Base-by-base conservation (phyloP, 192 early-diverging fungal genomes). In the Phlyctochytrium bullatum region DNA sequence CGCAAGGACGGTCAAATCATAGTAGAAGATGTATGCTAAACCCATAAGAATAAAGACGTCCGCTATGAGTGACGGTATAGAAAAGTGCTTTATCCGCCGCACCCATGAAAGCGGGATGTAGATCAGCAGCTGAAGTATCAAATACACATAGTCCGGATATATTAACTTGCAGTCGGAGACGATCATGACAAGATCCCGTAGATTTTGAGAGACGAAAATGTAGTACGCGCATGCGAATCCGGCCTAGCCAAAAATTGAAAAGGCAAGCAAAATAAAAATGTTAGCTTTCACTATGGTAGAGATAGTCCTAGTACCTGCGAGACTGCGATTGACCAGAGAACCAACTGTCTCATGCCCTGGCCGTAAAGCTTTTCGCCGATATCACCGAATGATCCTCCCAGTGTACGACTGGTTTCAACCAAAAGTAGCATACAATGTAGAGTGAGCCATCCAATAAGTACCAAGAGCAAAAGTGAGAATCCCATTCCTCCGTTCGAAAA, bases 11-110 rank as follows among this genome's bases (percentile, higher is more conserved):
- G 78, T 82, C 62, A 96, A 68, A 72, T 95, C 92, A 68, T 87
- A 90, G 64, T 87, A 83, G 67, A 95, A 89, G 61, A 98, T 76
- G 74, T 94, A 96, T 2, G 83, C 77, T 23, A 98, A 78, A 0
- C 96, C 96, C 54, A 92, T 51, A 59, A 96, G 80, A 65, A 98
- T 96, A 69, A 98, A 98, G 2, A 91, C 79, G 77, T 96, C 94
- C 27, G 93, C 96, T 52, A 98, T 80, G 20, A 96, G 81, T 14
- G 93, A 91, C 31, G 92, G 86, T 52, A 89, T 81, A 0, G 90
- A 91, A 71, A 97, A 88, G 66, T 89, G 88, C 62, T 92, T 91
- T 82, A 97, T 97, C 61, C 86, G 89, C 34, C 95, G 89, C 62
- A 97, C 92, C 86, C 93, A 90, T 28, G 92, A 86, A 71, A 96